Percentiles rank a stretch among this genome's conserved stretches.
These are phyloP conservation scores for Colletotrichum orbiculare DNA, from an alignment of 2,329 filamentous ascomycete genomes.

Conservation along the genomic window DNA sequence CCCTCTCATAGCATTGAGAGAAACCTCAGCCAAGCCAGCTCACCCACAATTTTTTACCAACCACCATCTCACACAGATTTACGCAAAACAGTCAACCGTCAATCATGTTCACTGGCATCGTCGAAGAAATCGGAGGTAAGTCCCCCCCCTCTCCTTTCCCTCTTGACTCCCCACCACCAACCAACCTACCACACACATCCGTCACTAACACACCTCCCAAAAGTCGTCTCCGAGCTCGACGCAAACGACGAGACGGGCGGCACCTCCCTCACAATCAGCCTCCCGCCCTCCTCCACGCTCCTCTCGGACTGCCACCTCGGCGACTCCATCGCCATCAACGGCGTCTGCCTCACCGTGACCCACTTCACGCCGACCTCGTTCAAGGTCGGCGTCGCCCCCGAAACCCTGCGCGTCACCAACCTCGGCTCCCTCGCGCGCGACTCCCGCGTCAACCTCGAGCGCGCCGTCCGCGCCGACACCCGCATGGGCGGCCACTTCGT, in stretches of 20 bases:
- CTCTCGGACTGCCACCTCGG: constrained; percentile 86
- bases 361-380: constrained; percentile 68
- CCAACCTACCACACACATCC: constrained; percentile 23
- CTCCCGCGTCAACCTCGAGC: constrained; percentile 89
- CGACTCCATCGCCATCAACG: constrained; percentile 95
- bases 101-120: constrained; percentile 93
- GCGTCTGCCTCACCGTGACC: constrained; percentile 92
- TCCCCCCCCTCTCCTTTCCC: constrained; percentile 38
- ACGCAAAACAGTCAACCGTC: neutral
- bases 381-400: constrained; percentile 93
- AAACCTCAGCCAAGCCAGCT: too few species aligned
- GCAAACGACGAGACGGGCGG: constrained; percentile 85
- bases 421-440: constrained; percentile 77
- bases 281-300: constrained; percentile 74
- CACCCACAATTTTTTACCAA: too few species aligned
- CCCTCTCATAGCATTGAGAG: too few species aligned
- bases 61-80: too few species aligned
- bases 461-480: constrained; percentile 88
- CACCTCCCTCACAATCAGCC: constrained; percentile 87
- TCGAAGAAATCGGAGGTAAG: constrained; percentile 92
- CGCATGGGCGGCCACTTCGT: constrained; percentile 99
- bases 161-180: constrained; percentile 7
- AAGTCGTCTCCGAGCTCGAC: constrained; percentile 87
- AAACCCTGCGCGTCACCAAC: constrained; percentile 95
- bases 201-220: constrained; percentile 34